Evolutionary conservation across 2,329 filamentous ascomycete genomes (phyloP).

Genomic region (Aspergillus ustus): DNA sequence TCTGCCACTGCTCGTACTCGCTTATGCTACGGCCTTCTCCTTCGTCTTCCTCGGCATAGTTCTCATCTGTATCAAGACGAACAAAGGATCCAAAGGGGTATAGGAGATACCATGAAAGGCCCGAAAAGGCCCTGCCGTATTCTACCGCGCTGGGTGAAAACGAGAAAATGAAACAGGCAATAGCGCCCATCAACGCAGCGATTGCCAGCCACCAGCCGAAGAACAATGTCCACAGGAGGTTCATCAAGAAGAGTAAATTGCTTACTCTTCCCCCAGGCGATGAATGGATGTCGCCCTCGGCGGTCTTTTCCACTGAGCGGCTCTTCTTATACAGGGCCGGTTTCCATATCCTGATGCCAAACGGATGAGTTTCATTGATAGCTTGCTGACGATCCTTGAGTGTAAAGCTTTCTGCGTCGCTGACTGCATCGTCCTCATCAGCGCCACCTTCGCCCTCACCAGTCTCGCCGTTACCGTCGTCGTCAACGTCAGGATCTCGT

Average conservation of each 20-base stretch:
- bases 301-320: constrained; percentile 92
- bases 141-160: constrained; percentile 79
- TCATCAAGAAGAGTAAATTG: constrained; percentile 83
- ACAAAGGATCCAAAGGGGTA: constrained; percentile 98
- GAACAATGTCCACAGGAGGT: constrained; percentile 83
- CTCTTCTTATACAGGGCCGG: constrained; percentile 97
- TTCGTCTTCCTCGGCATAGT: constrained; percentile 91
- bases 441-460: constrained; percentile 62
- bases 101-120: constrained; percentile 82
- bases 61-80: constrained; percentile 88
- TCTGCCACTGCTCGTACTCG: constrained; percentile 99
- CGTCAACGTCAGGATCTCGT: constrained; percentile 24
- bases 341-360: constrained; percentile 99
- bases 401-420: constrained; percentile 96
- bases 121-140: constrained; percentile 84
- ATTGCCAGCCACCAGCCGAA: constrained; percentile 97
- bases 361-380: constrained; percentile 98
- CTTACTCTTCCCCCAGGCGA: constrained; percentile 86
- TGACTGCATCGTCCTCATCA: constrained; percentile 70
- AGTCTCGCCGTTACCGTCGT: constrained; percentile 44
- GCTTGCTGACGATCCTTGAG: constrained; percentile 95
- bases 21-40: constrained; percentile 96
- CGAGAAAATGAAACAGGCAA: constrained; percentile 78
- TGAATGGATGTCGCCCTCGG: constrained; percentile 96
- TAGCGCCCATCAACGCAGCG: constrained; percentile 73